These are phyloP conservation scores for Botryotinia convoluta DNA, from an alignment of 2,329 filamentous ascomycete genomes.

Conservation along the genomic window DNA sequence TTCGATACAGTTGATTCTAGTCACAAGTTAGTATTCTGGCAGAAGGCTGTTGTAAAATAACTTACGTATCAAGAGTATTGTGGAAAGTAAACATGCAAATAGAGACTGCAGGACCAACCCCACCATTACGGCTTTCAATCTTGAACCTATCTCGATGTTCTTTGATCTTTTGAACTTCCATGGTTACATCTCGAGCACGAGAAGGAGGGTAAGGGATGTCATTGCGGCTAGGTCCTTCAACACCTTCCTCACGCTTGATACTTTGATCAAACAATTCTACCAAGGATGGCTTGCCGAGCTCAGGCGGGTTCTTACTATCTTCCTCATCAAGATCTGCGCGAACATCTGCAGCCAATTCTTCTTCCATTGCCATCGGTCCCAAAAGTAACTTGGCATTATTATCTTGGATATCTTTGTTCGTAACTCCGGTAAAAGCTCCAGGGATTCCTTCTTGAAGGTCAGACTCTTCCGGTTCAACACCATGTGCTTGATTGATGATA, in stretches of 20 bases:
- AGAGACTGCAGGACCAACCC: slow-evolving; percentile 77
- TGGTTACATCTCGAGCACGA: slow-evolving; percentile 81
- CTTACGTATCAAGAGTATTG: slow-evolving; percentile 87
- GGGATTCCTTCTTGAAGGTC: slow-evolving; percentile 62
- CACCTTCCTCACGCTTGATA: slow-evolving; percentile 84
- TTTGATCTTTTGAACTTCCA: slow-evolving; percentile 91
- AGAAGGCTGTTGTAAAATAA: slow-evolving; percentile 20
- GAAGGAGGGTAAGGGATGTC: slow-evolving; percentile 86
- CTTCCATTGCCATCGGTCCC: slow-evolving; percentile 79
- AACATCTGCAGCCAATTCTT: slow-evolving; percentile 78
- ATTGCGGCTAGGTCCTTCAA: slow-evolving; percentile 74
- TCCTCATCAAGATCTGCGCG: slow-evolving; percentile 83
- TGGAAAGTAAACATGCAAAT: slow-evolving; percentile 99
- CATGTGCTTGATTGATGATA: slow-evolving; percentile 55
- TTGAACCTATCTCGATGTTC: slow-evolving; percentile 90
- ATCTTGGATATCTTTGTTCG: slow-evolving; percentile 59
- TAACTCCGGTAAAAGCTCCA: slow-evolving; percentile 58
- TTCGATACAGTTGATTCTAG: slow-evolving; percentile 84
- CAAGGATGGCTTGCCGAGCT: slow-evolving; percentile 67
- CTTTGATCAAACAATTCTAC: slow-evolving; percentile 85
- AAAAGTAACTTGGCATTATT: slow-evolving; percentile 64
- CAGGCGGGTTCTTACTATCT: slow-evolving; percentile 73
- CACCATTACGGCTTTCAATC: slow-evolving; percentile 80
- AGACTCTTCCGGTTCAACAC: slow-evolving; percentile 59
- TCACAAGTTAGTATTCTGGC: slow-evolving; percentile 24